Evolutionary conservation across 139 green algal genomes (phyloP).

Genomic region (Chlorella sp.): DNA sequence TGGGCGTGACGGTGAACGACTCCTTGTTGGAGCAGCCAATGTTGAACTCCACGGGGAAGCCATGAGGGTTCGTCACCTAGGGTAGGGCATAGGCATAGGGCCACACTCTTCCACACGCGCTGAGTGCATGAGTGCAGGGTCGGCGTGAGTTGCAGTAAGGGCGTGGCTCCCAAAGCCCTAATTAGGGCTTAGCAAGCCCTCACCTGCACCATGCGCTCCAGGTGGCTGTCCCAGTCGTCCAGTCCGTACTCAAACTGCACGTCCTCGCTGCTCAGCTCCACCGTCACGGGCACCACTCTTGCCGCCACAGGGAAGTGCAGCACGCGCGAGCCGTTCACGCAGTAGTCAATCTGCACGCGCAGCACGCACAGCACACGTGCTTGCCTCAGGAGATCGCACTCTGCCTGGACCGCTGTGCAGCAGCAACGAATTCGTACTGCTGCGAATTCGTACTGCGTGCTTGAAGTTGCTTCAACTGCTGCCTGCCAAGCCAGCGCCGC

Average conservation of each 20-base stretch:
- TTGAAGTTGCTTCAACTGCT: no score
- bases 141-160: no score
- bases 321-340: conserved; percentile 60
- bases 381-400: no score
- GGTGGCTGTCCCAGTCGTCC: conserved; percentile 43
- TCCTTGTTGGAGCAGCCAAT: conserved; percentile 23
- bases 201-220: conserved; percentile 21
- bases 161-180: background rate
- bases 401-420: no score
- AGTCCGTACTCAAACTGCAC: conserved; percentile 54
- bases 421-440: no score
- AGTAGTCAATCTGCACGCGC: conserved; percentile 61
- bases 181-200: background rate
- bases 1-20: conserved; percentile 33
- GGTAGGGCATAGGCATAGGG: no score
- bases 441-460: no score
- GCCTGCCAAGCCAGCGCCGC: no score
- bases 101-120: no score
- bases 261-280: conserved; percentile 53
- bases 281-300: conserved; percentile 53
- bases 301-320: conserved; percentile 49
- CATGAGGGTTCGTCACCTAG: conserved; percentile 47
- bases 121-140: no score
- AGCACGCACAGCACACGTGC: no score
- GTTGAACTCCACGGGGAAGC: conserved; percentile 52